Evolutionary conservation across 306 rosid species (phyloP), one percentile per base, ranked within the genome.

Genomic region (Crataegus laevigata): DNA sequence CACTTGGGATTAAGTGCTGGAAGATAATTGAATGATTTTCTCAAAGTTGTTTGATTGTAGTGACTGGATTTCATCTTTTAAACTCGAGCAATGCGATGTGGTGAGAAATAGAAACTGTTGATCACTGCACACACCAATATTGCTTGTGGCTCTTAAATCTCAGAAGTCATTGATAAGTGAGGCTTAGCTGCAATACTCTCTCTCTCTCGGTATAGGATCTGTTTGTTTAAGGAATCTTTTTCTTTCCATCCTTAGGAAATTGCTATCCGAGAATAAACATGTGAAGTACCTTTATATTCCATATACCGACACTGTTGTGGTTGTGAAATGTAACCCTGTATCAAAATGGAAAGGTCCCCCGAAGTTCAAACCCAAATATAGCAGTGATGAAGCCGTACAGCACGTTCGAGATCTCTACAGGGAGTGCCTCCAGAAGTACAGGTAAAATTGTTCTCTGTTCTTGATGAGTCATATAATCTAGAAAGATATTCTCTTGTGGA

Each of bases 281-380:
- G 89, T 94, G 75, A 94, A 92, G 83, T 94, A 90, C 81, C 96
- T 94, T 66, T 69, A 94, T 67, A 88, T 94, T 65, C 97, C 97
- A 18, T 94, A 90, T 77, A 89, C 96, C 0, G 91, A 90, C 61
- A 62, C 89, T 62, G 91, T 89, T 60, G 97, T 92, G 84, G 91
- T 94, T 65, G 97, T 94, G 83, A 87, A 77, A 67, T 90, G 99
- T 90, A 94, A 94, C 84, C 96, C 99, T 74, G 84, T 94, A 60
- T 94, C 97, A 66, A 92, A 90, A 85, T 89, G 96, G 99, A 90
- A 71, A 83, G 96, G 91, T 25, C 92, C 91, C 74, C 98, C 96
- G 30, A 90, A 92, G 72, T 90, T 92, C 83, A 88, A 85, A 79
- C 98, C 99, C 51, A 88, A 84, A 80, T 92, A 86, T 82, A 89